A percentile compares a stretch with the other conserved stretches of the same genome.
Conservation (phyloP, 805 yeast genomes). For the Saturnispora quitensis region DNA sequence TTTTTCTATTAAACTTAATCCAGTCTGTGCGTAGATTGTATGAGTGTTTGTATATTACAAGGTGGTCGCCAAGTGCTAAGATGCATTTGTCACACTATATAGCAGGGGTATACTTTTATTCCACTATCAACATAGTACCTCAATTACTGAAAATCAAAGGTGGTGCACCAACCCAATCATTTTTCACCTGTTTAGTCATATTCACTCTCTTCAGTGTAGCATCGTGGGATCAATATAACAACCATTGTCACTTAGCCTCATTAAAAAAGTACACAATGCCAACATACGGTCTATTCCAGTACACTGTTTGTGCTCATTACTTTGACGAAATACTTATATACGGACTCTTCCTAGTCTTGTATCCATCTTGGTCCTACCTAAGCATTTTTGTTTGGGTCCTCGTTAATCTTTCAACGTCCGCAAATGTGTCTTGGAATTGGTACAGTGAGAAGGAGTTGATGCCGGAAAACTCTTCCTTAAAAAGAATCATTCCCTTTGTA, state of each 20-base stretch:
- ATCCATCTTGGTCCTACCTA: slow-evolving; percentile 14
- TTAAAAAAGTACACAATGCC: slow-evolving; percentile 54
- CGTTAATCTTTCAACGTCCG: slow-evolving; percentile 45
- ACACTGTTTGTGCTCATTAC: slow-evolving; percentile 60
- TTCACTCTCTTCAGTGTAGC: slow-evolving; percentile 25
- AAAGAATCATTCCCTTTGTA: slow-evolving; percentile 25
- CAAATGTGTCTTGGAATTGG: slow-evolving; percentile 30
- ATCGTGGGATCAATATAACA: slow-evolving; percentile 38
- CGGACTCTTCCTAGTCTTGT: slow-evolving; percentile 16
- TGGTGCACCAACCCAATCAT: not conserved
- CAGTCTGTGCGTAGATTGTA: slow-evolving; percentile 49
- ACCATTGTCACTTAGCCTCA: slow-evolving; percentile 41
- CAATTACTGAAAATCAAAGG: not conserved
- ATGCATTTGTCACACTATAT: slow-evolving; percentile 62
- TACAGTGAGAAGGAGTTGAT: not conserved
- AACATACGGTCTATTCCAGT: slow-evolving; percentile 36
- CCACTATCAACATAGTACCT: slow-evolving; percentile 35
- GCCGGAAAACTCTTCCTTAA: not conserved
- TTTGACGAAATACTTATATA: slow-evolving; percentile 57
- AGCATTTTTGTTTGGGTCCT: slow-evolving; percentile 31
- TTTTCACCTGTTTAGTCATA: not conserved
- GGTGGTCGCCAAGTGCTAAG: slow-evolving; percentile 37
- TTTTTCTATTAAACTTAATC: slow-evolving; percentile 22
- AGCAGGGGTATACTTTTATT: slow-evolving; percentile 54
- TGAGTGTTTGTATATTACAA: slow-evolving; percentile 45